A percentile compares a stretch with the other conserved stretches of the same genome.
These are phyloP conservation scores for Heterobasidion irregulare DNA, from an alignment of 1,284 basidiomycete species.

Conservation along the genomic window DNA sequence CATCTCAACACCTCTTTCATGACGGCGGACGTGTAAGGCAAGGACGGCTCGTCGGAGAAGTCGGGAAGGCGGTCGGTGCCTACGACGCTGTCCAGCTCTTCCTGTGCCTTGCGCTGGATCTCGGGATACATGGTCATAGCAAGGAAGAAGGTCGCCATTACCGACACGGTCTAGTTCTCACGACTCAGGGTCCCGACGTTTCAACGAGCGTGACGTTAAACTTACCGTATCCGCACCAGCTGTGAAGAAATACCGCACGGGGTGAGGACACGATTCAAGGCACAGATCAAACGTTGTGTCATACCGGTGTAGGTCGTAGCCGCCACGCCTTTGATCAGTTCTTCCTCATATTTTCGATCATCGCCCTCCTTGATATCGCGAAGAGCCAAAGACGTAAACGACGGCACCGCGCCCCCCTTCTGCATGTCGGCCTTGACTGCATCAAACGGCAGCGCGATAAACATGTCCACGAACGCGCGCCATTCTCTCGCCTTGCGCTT, in stretches of 20 bases:
- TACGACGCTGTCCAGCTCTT: conserved; percentile 21
- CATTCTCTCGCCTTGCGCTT: conserved; percentile 19
- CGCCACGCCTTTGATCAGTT: conserved; percentile 12
- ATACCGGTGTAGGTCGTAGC: conserved; percentile 14
- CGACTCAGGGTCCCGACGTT: not conserved
- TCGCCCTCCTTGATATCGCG: conserved; percentile 14
- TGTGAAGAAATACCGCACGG: not conserved
- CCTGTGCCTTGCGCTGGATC: conserved; percentile 21
- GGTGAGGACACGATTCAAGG: not conserved
- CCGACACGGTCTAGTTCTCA: conserved; percentile 10
- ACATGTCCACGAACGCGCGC: conserved; percentile 12
- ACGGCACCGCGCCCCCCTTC: conserved; percentile 12
- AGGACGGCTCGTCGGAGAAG: conserved; percentile 19
- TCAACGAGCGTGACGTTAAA: not conserved
- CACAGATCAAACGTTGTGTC: not conserved
- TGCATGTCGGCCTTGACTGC: conserved; percentile 14
- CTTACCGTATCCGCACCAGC: conserved; percentile 15
- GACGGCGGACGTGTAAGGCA: conserved; percentile 27
- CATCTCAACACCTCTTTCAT: conserved; percentile 26
- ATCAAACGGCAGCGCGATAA: conserved; percentile 14
- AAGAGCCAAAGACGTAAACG: conserved; percentile 14
- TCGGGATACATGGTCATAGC: conserved; percentile 23
- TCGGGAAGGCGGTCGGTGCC: conserved; percentile 23
- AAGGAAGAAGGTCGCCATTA: conserved; percentile 17
- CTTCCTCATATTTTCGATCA: conserved; percentile 12